Evolutionary conservation across 345 rosid species (phyloP), one percentile per base, ranked within the genome.

Genomic region (Carallia pectinifolia): DNA sequence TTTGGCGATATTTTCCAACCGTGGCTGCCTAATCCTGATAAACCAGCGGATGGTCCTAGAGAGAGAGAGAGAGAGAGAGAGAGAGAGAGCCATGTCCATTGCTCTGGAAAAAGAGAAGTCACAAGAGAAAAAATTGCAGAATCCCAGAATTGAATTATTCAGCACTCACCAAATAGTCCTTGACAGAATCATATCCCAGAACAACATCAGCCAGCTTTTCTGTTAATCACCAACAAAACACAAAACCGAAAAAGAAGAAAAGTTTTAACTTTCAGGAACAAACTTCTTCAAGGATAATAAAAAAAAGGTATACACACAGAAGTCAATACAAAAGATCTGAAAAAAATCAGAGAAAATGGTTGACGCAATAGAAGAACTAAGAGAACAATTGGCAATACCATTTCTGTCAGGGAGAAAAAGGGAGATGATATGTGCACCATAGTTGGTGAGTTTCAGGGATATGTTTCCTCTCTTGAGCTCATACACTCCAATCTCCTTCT

Each of bases 341-440:
- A 12, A 3, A 4, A 4, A 64, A 38, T 31, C 16, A 31, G 48
- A 34, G 55, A 13, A 18, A 8, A 30, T 15, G n/a, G 6, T 5
- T 17, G 27, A 36, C 1, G 47, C 44, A 18, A 30, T 27, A 47
- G 52, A 23, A 2, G 2, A 31, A 15, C 23, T 36, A 12, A 47
- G 23, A 50, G 2, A 16, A 50, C 9, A 56, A 27, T 9, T 52
- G 54, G 80, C 83, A n/a, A 23, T 58, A 95, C 99, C 97, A 64
- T 87, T 19, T 86, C 81, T 95, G 78, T 92, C 97, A 2, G 97
- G 97, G 65, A 92, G 81, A 69, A 77, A 44, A 30, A 95, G 69
- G 53, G 96, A 90, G 64, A 92, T 74, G 37, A 90, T 66, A 54
- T 82, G 90, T 66, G 99, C 99, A 53, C 98, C 97, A 88, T 92